These are phyloP conservation scores for Physcomitrellopsis africana DNA, from an alignment of 225 moss, liverwort and hornwort species.

Conservation along the genomic window DNA sequence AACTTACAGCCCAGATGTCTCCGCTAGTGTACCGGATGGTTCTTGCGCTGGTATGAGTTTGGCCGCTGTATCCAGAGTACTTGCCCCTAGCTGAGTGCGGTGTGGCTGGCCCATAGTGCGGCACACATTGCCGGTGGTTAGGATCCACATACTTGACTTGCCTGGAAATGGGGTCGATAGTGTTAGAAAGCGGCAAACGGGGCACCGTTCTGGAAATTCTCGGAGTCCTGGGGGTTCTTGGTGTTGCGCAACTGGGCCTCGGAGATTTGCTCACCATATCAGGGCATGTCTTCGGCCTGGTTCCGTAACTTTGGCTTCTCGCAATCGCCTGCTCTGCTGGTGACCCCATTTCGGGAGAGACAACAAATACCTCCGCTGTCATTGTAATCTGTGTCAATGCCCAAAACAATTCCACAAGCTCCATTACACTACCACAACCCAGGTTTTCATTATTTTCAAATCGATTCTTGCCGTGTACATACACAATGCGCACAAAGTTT, in stretches of 20 bases:
- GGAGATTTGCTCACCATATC: background rate
- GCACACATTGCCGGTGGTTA: conserved; percentile 37
- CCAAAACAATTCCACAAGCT: too few species aligned
- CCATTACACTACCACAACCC: too few species aligned
- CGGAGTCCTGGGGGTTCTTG: background rate
- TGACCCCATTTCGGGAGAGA: background rate
- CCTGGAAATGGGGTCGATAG: conserved; percentile 31
- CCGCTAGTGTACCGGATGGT: conserved; percentile 38
- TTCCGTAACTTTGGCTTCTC: conserved; percentile 28
- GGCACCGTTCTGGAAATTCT: background rate
- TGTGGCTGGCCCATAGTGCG: background rate
- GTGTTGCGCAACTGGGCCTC: background rate
- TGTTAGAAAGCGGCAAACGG: conserved; percentile 29
- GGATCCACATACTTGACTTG: conserved; percentile 53
- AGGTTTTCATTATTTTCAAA: too few species aligned
- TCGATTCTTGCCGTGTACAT: too few species aligned
- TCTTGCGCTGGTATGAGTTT: conserved; percentile 32
- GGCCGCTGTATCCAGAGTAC: conserved; percentile 29
- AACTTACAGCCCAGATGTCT: conserved; percentile 47
- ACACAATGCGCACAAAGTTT: too few species aligned
- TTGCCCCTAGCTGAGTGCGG: conserved; percentile 27
- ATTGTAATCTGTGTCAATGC: too few species aligned
- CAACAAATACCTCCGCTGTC: too few species aligned
- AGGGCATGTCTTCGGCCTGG: conserved; percentile 43
- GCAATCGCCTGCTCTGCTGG: background rate